A percentile compares a stretch with the other conserved stretches of the same genome.
Conservation (phyloP, 2,329 filamentous ascomycete genomes). For the Ophidiomyces ophidiicola region DNA sequence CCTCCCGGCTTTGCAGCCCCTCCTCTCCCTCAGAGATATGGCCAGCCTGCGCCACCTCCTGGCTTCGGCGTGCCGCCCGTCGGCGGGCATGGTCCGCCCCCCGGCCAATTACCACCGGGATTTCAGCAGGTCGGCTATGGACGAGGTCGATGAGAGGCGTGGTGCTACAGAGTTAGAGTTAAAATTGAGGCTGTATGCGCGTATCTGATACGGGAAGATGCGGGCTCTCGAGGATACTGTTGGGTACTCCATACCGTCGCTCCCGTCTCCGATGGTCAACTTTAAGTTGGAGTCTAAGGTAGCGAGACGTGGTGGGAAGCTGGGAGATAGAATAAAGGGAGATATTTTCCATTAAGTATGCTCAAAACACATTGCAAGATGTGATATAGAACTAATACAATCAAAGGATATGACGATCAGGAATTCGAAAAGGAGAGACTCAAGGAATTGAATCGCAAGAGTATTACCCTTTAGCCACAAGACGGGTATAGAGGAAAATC, state of each 20-base stretch:
- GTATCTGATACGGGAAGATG: no score
- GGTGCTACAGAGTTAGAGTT: no score
- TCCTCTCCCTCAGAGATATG: slow-evolving; percentile 27
- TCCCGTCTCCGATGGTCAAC: no score
- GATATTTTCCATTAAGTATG: slow-evolving; percentile 2
- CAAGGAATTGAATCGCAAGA: not conserved
- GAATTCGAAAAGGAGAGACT: not conserved
- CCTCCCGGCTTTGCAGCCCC: slow-evolving; percentile 29
- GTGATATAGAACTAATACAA: slow-evolving; percentile 10
- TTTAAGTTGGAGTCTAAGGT: no score
- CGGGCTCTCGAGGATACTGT: no score
- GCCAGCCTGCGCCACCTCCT: slow-evolving; percentile 30
- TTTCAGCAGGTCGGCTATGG: slow-evolving; percentile 33
- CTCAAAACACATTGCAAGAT: not conserved
- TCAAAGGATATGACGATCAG: slow-evolving; percentile 3
- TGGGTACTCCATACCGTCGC: no score
- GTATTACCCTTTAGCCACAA: not conserved
- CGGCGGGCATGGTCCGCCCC: slow-evolving; percentile 18
- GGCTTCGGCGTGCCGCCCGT: slow-evolving; percentile 33
- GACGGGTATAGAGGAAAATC: not conserved
- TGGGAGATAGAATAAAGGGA: not conserved
- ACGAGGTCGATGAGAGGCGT: slow-evolving; percentile 26
- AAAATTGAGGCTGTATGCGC: no score
- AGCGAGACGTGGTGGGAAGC: no score
- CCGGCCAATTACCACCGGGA: slow-evolving; percentile 31